phyloP scores from a whole-genome alignment of 768 basidiomycete species.

The Podaxis sp. region DNA sequence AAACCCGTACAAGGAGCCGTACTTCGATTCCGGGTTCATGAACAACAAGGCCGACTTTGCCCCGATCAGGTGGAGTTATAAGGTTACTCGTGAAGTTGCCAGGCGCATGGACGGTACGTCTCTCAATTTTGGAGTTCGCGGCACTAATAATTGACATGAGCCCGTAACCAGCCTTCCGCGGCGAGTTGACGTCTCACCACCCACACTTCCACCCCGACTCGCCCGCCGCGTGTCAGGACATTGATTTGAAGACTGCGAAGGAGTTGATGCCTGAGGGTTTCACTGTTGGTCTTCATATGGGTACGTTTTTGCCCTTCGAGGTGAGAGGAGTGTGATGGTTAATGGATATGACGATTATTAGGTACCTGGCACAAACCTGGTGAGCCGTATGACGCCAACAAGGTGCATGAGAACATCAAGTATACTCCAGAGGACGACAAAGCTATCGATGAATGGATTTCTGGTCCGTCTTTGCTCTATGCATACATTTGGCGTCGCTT shows the following conservation, averaged over 20 bases:
- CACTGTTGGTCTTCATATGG: slow-evolving; percentile 73
- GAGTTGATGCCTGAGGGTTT: slow-evolving; percentile 53
- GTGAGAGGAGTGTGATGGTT: neutral
- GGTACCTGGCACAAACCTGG: slow-evolving; percentile 34
- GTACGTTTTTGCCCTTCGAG: slow-evolving; percentile 21
- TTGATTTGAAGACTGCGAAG: slow-evolving; percentile 66
- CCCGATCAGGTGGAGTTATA: slow-evolving; percentile 74
- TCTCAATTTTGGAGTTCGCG: neutral
- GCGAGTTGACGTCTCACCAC: slow-evolving; percentile 68
- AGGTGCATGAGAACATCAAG: slow-evolving; percentile 61
- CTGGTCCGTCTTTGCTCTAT: slow-evolving; percentile 26
- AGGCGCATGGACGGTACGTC: slow-evolving; percentile 62
- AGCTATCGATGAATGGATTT: slow-evolving; percentile 69
- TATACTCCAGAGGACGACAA: slow-evolving; percentile 66
- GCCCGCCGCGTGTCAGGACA: slow-evolving; percentile 53
- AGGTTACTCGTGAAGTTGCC: slow-evolving; percentile 69
- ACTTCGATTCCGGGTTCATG: slow-evolving; percentile 76
- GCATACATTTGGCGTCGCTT: neutral
- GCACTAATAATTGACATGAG: neutral
- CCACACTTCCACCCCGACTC: slow-evolving; percentile 72
- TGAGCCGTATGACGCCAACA: slow-evolving; percentile 46
- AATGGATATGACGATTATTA: slow-evolving; percentile 45
- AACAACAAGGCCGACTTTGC: slow-evolving; percentile 75
- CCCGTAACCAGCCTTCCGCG: slow-evolving; percentile 50
- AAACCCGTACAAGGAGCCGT: slow-evolving; percentile 59